Evolutionary conservation across 495 filamentous ascomycete genomes (phyloP), one percentile per base, ranked within the genome.

Genomic region (Penicillium longicatenatum): DNA sequence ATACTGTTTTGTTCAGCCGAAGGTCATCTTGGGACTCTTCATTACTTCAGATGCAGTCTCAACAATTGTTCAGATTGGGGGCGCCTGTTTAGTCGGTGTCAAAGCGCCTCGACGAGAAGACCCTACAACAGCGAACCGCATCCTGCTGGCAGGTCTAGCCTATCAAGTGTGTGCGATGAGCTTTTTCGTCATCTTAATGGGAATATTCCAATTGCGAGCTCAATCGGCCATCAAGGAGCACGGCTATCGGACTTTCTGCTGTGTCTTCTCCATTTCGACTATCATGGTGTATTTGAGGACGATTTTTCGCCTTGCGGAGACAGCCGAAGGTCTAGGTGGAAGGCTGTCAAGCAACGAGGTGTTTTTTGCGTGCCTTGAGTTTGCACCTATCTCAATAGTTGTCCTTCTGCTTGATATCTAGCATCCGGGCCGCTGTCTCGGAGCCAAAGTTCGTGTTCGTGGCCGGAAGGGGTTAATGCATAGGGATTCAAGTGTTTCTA

Each of bases 221-320:
- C 46, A 56, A 6, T 45, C 6, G 19, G 30, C 41, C 14, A 58
- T 62, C 46, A 59, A 52, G 48, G 31, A 55, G 16, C 37, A 55
- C 6, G 50, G 56, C 1, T 39, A 59, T 20, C 46, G 10, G 26
- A 19, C 59, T 2, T 59, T 62, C 19, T 59, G 56, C 17, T 30
- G 59, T 11, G 43, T 51, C 2, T 72, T 83, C 30, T 58, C 70
- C 4, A 49, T 67, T 6, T 73, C 77, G 14, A 77, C 76, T 3
- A 24, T 84, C 24, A 65, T 83, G 57, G 65, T 86, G 2, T 84
- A 80, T 65, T 50, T 84, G 56, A 61, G 83, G 20, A 84, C 79
- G 3, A 68, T 67, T 26, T 85, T 84, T 54, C 70, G 82, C 58
- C 66, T 86, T 42, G 80, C 79, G 7, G 82, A 85, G 69, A 83